phyloP scores from a whole-genome alignment of 2,329 filamentous ascomycete genomes.

The Mycosphaerella sp. region DNA sequence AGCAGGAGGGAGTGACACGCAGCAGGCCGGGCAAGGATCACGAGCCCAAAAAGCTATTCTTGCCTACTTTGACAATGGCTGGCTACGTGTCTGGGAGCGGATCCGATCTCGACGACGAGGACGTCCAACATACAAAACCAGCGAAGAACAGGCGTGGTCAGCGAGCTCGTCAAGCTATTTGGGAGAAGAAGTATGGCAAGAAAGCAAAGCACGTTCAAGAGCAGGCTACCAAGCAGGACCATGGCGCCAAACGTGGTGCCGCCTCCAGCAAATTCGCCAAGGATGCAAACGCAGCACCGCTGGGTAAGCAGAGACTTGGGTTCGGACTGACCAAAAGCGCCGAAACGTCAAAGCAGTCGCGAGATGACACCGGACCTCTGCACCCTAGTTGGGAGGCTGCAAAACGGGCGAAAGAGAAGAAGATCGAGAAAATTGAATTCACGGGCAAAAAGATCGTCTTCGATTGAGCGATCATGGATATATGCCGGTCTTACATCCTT shows the following conservation, averaged over 20 bases:
- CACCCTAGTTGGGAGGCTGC: constrained; percentile 63
- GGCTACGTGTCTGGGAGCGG: constrained; percentile 75
- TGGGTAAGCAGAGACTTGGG: constrained; percentile 9
- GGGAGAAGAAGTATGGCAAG: constrained; percentile 71
- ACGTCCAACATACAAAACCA: constrained; percentile 43
- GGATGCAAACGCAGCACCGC: constrained; percentile 17
- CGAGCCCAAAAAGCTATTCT: constrained; percentile 51
- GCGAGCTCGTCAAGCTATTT: constrained; percentile 68
- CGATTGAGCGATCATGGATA: constrained; percentile 39
- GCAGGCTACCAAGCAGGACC: constrained; percentile 46
- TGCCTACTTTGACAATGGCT: constrained; percentile 68
- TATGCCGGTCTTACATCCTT: no score
- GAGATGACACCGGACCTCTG: constrained; percentile 49
- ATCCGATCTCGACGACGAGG: constrained; percentile 58
- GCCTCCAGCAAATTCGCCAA: constrained; percentile 22
- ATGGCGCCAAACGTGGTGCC: constrained; percentile 56
- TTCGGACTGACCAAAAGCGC: constrained; percentile 11
- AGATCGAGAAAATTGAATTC: constrained; percentile 42
- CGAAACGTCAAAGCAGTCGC: constrained; percentile 26
- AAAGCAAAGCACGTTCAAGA: constrained; percentile 61
- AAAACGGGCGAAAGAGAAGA: constrained; percentile 53
- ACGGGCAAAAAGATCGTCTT: constrained; percentile 58
- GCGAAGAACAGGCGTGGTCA: constrained; percentile 73
- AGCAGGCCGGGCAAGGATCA: constrained; percentile 13
- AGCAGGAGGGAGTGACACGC: constrained; percentile 22